Percentiles rank a stretch among this genome's conserved stretches.
These are phyloP conservation scores for Exutisphaerella laricina DNA, from an alignment of 2,329 filamentous ascomycete species.

Conservation along the genomic window DNA sequence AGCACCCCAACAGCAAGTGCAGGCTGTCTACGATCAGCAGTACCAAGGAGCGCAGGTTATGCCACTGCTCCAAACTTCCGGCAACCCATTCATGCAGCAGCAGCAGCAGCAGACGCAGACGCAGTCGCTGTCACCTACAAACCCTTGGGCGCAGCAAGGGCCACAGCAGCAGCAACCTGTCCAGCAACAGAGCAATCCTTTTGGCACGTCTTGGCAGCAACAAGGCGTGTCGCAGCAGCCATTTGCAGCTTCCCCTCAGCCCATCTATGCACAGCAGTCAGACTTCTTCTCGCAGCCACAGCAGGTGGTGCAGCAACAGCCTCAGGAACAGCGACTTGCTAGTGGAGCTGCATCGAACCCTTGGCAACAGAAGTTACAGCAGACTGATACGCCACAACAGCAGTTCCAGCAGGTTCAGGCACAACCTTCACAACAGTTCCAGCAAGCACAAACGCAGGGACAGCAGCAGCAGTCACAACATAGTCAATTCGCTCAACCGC, in stretches of 20 bases:
- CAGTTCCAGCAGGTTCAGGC: constrained; percentile 13
- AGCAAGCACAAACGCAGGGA: constrained; percentile 32
- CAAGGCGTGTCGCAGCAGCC: constrained; percentile 31
- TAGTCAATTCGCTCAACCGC: constrained; percentile 8
- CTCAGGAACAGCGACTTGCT: constrained; percentile 20
- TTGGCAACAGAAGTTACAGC: constrained; percentile 17
- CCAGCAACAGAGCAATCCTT: constrained; percentile 16
- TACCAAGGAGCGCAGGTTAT: constrained; percentile 19
- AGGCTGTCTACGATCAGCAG: constrained; percentile 22
- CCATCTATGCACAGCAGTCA: constrained; percentile 24
- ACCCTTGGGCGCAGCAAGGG: constrained; percentile 36
- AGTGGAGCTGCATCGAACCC: constrained; percentile 7
- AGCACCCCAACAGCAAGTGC: constrained; percentile 17
- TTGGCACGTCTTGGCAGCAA: constrained; percentile 23
- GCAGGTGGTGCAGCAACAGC: constrained; percentile 25
- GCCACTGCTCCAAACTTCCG: constrained; percentile 49
- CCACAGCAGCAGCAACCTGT: constrained; percentile 12
- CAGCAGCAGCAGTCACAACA: constrained; percentile 32
- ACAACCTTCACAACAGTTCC: constrained; percentile 29
- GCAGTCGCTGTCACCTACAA: constrained; percentile 38
- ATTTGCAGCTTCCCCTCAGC: constrained; percentile 24
- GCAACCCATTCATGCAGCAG: constrained; percentile 38
- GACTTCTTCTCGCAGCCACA: constrained; percentile 27
- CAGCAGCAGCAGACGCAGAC: constrained; percentile 23
- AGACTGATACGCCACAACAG: constrained; percentile 17